Percentiles rank a stretch among this genome's conserved stretches.
These are phyloP conservation scores for Tulasnella sp. DNA, from an alignment of 768 basidiomycete species.

Conservation along the genomic window DNA sequence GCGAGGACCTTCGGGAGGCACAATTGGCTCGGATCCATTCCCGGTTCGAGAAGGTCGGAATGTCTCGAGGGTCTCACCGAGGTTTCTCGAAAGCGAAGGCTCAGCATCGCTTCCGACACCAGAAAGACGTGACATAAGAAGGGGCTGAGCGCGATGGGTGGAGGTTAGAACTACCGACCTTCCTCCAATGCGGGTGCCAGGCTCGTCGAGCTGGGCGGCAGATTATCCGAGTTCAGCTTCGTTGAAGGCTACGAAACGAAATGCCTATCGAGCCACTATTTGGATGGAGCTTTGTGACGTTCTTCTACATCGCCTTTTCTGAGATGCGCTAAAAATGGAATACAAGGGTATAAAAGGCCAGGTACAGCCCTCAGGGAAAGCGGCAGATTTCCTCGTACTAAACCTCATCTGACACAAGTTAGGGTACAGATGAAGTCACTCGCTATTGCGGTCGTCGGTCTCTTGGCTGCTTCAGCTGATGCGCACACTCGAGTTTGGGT, in stretches of 20 bases:
- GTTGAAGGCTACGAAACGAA: not conserved
- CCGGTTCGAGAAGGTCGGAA: not conserved
- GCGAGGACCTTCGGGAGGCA: not conserved
- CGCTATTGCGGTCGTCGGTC: not conserved
- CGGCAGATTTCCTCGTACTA: not conserved
- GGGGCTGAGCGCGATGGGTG: not conserved
- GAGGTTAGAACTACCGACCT: not conserved
- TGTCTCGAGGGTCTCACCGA: not conserved
- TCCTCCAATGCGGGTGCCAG: not conserved
- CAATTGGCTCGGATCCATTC: not conserved
- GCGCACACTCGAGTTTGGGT: constrained; percentile 15
- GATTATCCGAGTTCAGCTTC: not conserved
- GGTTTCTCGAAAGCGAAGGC: not conserved
- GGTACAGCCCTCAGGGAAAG: not conserved
- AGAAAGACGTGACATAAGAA: not conserved
- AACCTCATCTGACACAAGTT: not conserved
- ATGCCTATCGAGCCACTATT: not conserved
- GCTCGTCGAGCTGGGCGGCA: not conserved
- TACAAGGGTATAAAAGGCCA: not conserved
- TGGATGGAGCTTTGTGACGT: not conserved
- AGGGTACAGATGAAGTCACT: not conserved
- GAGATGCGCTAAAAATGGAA: not conserved
- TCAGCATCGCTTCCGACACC: not conserved
- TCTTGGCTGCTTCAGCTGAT: not conserved
- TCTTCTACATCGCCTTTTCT: not conserved